phyloP scores from a whole-genome alignment of 1,139 yeast species.

The Yamadazyma taylorii region DNA sequence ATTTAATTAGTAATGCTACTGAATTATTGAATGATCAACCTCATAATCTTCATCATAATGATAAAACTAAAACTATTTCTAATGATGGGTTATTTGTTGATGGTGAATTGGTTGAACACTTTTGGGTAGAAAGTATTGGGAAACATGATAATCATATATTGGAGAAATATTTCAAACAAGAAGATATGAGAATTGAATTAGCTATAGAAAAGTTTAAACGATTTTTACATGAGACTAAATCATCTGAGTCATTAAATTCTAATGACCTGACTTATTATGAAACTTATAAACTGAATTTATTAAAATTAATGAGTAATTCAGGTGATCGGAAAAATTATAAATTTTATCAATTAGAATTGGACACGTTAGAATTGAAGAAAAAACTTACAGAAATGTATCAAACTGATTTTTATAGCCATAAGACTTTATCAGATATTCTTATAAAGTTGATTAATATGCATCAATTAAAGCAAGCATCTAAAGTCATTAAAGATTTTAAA shows the following conservation, averaged over 20 bases:
- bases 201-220: constrained; percentile 21
- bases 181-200: constrained; percentile 31
- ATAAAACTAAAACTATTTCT: too few relatives aligned
- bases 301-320: constrained; percentile 23
- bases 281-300: constrained; percentile 26
- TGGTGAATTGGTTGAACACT: constrained; percentile 45
- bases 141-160: constrained; percentile 22
- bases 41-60: too few relatives aligned
- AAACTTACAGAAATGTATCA: constrained; percentile 55
- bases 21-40: too few relatives aligned
- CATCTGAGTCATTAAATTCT: constrained; percentile 1
- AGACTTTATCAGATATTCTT: constrained; percentile 59
- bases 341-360: constrained; percentile 49
- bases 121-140: constrained; percentile 39
- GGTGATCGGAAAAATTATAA: constrained; percentile 23
- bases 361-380: constrained; percentile 52
- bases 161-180: constrained; percentile 34
- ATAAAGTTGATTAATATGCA: constrained; percentile 52
- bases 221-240: constrained; percentile 10
- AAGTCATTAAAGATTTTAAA: constrained; percentile 60
- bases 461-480: constrained; percentile 59
- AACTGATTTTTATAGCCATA: constrained; percentile 47
- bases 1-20: constrained; percentile 19
- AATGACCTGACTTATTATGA: constrained; percentile 19
- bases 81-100: constrained; percentile 26